A percentile compares a stretch with the other conserved stretches of the same genome.
phyloP scores from a whole-genome alignment of 2,329 filamentous ascomycete species.

The Sporothrix pseudoabietina region DNA sequence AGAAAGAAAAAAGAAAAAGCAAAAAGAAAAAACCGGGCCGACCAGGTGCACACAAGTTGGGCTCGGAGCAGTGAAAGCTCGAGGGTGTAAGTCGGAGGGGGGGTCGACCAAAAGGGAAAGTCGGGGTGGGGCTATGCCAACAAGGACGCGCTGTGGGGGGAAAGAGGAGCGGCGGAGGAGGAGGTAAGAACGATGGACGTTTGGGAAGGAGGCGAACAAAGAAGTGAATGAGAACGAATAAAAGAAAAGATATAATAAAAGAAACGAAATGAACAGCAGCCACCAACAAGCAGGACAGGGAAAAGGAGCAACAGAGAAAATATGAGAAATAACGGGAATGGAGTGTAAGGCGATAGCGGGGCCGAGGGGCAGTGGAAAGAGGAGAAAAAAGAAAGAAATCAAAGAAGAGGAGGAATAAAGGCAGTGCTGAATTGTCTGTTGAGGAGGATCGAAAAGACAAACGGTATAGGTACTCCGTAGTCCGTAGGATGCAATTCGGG shows the following conservation, averaged over 20 bases:
- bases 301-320: not conserved
- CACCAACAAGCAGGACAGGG: constrained; percentile 22
- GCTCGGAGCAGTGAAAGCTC: no score
- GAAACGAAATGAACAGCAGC: constrained; percentile 20
- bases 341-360: not conserved
- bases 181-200: not conserved
- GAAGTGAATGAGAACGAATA: not conserved
- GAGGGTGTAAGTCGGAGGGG: constrained; percentile 9
- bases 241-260: not conserved
- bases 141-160: not conserved
- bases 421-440: not conserved
- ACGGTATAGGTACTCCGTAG: not conserved
- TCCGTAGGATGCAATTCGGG: not conserved
- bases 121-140: constrained; percentile 19
- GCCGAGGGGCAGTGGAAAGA: not conserved
- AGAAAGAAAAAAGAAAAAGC: no score
- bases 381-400: not conserved
- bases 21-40: constrained; percentile 20
- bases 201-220: not conserved
- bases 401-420: not conserved
- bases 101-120: constrained; percentile 25
- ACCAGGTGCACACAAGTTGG: not conserved
- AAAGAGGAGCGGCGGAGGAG: not conserved
- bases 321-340: not conserved
- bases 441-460: not conserved